Evolutionary conservation across 306 rosid genomes (phyloP), one percentile per base, ranked within the genome.

Genomic region (Cucurbita pepo): DNA sequence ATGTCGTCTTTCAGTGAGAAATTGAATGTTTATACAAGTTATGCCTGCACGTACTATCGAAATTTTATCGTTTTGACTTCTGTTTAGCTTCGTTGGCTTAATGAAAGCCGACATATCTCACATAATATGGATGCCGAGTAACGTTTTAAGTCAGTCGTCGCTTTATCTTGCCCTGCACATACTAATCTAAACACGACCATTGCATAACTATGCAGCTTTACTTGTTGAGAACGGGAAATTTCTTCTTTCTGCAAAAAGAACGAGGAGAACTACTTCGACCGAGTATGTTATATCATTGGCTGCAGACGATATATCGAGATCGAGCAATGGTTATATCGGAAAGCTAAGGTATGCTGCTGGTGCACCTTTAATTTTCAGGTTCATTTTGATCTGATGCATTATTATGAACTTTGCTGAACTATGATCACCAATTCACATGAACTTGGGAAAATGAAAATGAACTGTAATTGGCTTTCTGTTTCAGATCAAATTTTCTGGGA

Each of bases 401-500:
- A 5, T 67, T 18, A 41, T 64, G 52, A 48, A 73, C 8, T 10
- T 9, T 36, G 53, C 71, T 36, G 56, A 69, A 45, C 56, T 69
- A 25, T 66, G 72, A 45, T 66, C 11, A 65, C 45, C 38, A 44
- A 11, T 65, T 34, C 18, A 22, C 12, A 19, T 12, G 44, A 11
- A 21, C 21, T 65, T 44, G 37, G 70, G 16, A 18, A 63, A 62
- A 65, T 44, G 71, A 19, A 8, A 21, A 22, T 57, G 47, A 47
- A 13, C 19, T 25, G 52, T 71, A 45, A 7, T 37, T 60, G 45
- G 53, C 34, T 30, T 10, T 43, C 11, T 16, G 73, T 50, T 84
- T 73, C 91, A 92, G 97, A 86, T 89, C 97, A 12, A 92, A 92
- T 76, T 92, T 89, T 79, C 89, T 92, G 4, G 97, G 97, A 75